These are phyloP conservation scores for Trypanosoma conorhini DNA, from an alignment of 208 protist species.

Conservation along the genomic window DNA sequence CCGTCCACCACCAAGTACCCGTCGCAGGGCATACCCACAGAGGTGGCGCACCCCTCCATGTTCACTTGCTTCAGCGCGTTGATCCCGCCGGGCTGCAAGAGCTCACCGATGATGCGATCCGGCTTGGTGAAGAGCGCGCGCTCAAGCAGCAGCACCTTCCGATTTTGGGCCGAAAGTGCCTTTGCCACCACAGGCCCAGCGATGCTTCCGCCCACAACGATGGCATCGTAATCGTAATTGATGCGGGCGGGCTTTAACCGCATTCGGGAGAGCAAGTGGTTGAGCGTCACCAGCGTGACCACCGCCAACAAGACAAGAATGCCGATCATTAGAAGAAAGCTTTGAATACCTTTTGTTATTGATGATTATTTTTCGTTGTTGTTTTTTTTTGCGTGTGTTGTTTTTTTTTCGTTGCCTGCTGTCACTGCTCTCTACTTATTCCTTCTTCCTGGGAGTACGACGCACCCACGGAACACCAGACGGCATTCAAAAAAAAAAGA, in stretches of 20 bases:
- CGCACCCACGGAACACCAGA: background rate
- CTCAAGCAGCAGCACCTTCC: conserved; percentile 90
- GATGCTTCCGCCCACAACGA: conserved; percentile 93
- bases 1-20: conserved; percentile 91
- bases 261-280: conserved; percentile 47
- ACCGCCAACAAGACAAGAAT: conserved; percentile 39
- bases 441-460: too few relatives aligned
- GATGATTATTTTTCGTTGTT: background rate
- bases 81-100: conserved; percentile 95
- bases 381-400: background rate
- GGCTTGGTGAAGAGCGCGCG: conserved; percentile 88
- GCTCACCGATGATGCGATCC: conserved; percentile 95
- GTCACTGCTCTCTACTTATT: background rate
- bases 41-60: conserved; percentile 85
- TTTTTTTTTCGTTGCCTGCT: background rate
- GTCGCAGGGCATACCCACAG: conserved; percentile 80
- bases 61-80: conserved; percentile 79
- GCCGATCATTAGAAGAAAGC: conserved; percentile 32
- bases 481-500: background rate
- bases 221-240: conserved; percentile 90
- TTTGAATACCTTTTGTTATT: background rate
- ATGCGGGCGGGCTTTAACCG: conserved; percentile 44
- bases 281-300: conserved; percentile 50
- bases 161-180: conserved; percentile 81
- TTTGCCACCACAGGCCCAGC: conserved; percentile 89